Conservation (phyloP, 2,329 filamentous ascomycete genomes). For the Diplodia sapinea region DNA sequence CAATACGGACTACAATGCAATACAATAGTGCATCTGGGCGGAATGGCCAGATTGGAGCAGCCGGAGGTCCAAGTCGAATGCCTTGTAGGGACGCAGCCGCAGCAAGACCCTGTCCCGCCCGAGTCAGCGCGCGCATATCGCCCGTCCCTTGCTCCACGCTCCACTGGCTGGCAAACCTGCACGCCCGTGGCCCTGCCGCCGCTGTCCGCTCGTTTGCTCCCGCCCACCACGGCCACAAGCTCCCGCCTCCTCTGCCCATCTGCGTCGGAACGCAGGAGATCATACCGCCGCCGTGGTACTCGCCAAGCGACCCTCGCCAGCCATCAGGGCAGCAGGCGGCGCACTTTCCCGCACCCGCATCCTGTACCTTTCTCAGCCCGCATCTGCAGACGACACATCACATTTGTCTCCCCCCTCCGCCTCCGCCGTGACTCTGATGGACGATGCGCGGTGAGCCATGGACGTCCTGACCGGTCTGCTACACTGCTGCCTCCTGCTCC, state of each 20-base stretch:
- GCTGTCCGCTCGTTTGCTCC: conserved; percentile 11
- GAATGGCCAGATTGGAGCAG: conserved; percentile 10
- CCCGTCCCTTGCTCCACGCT: conserved; percentile 7
- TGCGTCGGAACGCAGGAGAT: conserved; percentile 5
- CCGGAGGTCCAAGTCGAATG: conserved; percentile 15
- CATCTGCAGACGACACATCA: conserved; percentile 26
- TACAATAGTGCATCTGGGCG: conserved; percentile 4
- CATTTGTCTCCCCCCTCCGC: background rate
- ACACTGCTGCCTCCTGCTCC: conserved; percentile 11
- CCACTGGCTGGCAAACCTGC: background rate
- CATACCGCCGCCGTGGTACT: conserved; percentile 6
- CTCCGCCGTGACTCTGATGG: conserved; percentile 7
- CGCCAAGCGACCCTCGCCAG: background rate
- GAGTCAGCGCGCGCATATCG: conserved; percentile 23
- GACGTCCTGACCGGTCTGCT: conserved; percentile 25
- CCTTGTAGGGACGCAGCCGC: conserved; percentile 21
- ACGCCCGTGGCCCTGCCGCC: background rate
- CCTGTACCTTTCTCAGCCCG: conserved; percentile 17
- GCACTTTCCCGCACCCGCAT: conserved; percentile 15
- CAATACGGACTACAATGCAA: too few relatives aligned
- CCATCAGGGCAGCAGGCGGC: conserved; percentile 15
- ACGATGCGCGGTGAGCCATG: conserved; percentile 19
- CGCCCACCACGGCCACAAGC: conserved; percentile 11
- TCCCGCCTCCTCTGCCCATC: conserved; percentile 1
- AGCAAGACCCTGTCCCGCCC: conserved; percentile 14